Evolutionary conservation across 108 stramenopile genomes (phyloP).

Genomic region (Cylindrotheca closterium): DNA sequence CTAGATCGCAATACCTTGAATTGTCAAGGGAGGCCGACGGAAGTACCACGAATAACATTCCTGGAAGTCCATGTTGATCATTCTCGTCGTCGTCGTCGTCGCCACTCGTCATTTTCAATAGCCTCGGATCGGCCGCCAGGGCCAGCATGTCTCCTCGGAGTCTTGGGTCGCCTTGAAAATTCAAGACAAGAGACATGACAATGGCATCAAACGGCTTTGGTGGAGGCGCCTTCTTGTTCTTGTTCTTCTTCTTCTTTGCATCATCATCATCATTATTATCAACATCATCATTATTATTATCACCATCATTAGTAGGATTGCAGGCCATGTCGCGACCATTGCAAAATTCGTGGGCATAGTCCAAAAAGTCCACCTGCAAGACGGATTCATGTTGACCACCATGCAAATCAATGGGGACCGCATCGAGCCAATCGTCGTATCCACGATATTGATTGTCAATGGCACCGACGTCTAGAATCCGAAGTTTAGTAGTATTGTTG

Average conservation of each 20-base stretch:
- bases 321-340: neutral
- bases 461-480: conserved; percentile 15
- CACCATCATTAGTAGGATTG: neutral
- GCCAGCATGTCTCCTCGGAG: conserved; percentile 10
- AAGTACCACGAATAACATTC: conserved; percentile 14
- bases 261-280: no score
- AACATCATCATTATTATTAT: no score
- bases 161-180: conserved; percentile 14
- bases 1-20: conserved; percentile 14
- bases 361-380: conserved; percentile 11
- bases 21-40: conserved; percentile 11
- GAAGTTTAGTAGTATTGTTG: no score
- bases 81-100: neutral
- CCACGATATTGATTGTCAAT: conserved; percentile 10
- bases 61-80: neutral
- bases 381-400: conserved; percentile 11
- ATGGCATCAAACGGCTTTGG: conserved; percentile 11
- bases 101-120: neutral
- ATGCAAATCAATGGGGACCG: conserved; percentile 17
- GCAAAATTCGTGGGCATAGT: conserved; percentile 11
- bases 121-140: conserved; percentile 8
- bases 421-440: conserved; percentile 15
- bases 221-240: neutral
- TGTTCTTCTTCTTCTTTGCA: neutral
- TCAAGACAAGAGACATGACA: conserved; percentile 12